Conservation (phyloP, 2,329 filamentous ascomycete species). For the Epichloe baconii region DNA sequence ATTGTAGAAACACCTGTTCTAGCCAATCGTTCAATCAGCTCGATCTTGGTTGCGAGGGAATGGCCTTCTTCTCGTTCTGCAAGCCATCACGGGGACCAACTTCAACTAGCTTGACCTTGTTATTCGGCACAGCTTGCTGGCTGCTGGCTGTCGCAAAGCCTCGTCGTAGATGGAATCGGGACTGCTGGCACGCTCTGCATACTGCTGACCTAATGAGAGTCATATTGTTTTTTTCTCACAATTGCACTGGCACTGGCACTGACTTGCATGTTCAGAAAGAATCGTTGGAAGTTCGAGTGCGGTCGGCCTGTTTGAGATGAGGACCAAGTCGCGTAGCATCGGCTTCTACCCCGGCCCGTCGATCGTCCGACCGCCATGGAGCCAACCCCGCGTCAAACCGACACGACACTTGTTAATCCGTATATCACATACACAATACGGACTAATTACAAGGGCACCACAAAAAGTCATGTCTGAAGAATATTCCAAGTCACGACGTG, state of each 20-base stretch:
- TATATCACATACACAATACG: background rate
- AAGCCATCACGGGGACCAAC: slow-evolving; percentile 78
- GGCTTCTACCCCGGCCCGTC: slow-evolving; percentile 12
- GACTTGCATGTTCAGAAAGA: background rate
- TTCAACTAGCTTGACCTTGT: slow-evolving; percentile 55
- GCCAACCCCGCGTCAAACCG: background rate
- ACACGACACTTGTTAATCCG: background rate
- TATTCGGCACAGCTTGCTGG: slow-evolving; percentile 21
- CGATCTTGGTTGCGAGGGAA: slow-evolving; percentile 67
- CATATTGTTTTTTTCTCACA: slow-evolving; percentile 14
- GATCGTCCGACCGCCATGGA: slow-evolving; percentile 5
- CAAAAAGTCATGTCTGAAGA: background rate
- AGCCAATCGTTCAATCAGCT: slow-evolving; percentile 58
- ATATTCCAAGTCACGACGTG: background rate
- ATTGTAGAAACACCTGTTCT: slow-evolving; percentile 59
- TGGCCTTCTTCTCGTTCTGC: slow-evolving; percentile 66
- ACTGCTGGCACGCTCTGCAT: slow-evolving; percentile 26
- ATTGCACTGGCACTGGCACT: background rate
- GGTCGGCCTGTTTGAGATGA: background rate
- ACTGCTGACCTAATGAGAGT: slow-evolving; percentile 22
- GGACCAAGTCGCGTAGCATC: slow-evolving; percentile 16
- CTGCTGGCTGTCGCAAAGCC: slow-evolving; percentile 27
- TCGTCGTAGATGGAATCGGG: slow-evolving; percentile 19
- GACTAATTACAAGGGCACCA: background rate
- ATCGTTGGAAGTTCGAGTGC: background rate